Percentiles rank a stretch among this genome's conserved stretches.
These are phyloP conservation scores for Oryza rufipogon DNA, from an alignment of 176 grass and related monocot genomes.

Conservation along the genomic window DNA sequence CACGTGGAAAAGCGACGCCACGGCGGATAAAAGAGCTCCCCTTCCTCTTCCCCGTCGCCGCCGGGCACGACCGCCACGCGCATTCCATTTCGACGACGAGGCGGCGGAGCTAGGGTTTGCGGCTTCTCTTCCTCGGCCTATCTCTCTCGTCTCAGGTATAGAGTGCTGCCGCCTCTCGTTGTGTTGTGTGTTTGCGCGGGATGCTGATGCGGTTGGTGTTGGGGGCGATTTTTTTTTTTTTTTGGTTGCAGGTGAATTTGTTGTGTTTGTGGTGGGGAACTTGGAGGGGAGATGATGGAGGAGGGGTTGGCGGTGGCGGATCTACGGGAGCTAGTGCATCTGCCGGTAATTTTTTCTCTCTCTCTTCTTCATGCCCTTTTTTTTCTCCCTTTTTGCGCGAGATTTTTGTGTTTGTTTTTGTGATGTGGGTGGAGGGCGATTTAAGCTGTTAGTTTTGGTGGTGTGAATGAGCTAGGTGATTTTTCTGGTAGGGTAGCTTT, in stretches of 20 bases:
- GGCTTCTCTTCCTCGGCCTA: neutral
- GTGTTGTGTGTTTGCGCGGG: neutral
- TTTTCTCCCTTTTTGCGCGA: neutral
- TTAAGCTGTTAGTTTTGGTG: neutral
- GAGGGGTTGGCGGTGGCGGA: conserved; percentile 29
- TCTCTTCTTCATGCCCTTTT: neutral
- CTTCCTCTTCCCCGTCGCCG: neutral
- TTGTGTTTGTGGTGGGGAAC: neutral
- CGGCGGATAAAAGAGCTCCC: conserved; percentile 46
- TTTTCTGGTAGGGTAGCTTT: neutral
- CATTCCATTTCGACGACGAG: neutral
- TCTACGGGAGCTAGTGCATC: conserved; percentile 30
- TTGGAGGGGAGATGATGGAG: conserved; percentile 29
- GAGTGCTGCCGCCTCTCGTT: no score
- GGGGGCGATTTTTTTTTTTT: conserved; percentile 6
- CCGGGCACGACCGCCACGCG: neutral
- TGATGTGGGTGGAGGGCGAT: neutral
- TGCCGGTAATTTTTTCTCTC: conserved; percentile 35
- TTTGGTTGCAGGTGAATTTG: neutral
- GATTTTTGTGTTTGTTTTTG: neutral
- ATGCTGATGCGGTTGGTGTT: neutral
- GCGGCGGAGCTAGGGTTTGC: neutral
- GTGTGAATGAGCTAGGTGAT: neutral
- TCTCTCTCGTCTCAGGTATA: no score
- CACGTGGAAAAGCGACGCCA: conserved; percentile 85